Evolutionary conservation across 768 basidiomycete genomes (phyloP).

Genomic region (Agaricus sinodeliciosus): DNA sequence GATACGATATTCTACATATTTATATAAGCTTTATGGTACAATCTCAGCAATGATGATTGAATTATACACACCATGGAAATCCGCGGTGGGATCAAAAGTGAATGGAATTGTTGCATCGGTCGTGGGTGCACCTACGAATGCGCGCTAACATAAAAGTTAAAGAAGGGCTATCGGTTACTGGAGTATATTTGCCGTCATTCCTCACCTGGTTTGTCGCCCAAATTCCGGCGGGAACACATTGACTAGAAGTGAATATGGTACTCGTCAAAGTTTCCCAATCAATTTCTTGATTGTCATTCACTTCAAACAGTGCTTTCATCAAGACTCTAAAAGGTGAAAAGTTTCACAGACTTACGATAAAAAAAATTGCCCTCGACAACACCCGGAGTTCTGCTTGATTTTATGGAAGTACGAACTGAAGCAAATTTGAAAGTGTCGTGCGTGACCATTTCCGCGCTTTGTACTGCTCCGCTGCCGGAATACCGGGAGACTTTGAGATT

Average conservation of each 20-base stretch:
- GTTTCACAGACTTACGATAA: slow-evolving; percentile 19
- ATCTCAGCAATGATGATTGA: background rate
- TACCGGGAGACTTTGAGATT: slow-evolving; percentile 28
- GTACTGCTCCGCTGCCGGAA: slow-evolving; percentile 20
- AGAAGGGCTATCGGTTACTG: background rate
- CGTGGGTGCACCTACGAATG: slow-evolving; percentile 13
- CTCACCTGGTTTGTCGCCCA: slow-evolving; percentile 30
- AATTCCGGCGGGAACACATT: slow-evolving; percentile 25
- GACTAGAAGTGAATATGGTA: slow-evolving; percentile 20
- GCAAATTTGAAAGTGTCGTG: slow-evolving; percentile 23
- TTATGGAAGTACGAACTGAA: slow-evolving; percentile 27
- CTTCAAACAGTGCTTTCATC: slow-evolving; percentile 11
- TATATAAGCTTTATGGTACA: background rate
- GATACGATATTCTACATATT: slow-evolving; percentile 25
- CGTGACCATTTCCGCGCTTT: slow-evolving; percentile 25
- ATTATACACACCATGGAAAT: slow-evolving; percentile 24
- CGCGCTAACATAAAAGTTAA: slow-evolving; percentile 13
- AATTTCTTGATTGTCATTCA: slow-evolving; percentile 24
- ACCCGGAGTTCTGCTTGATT: slow-evolving; percentile 26
- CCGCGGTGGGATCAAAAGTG: slow-evolving; percentile 25
- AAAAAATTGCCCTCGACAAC: slow-evolving; percentile 31
- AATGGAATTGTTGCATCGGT: slow-evolving; percentile 21
- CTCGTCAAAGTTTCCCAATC: slow-evolving; percentile 31
- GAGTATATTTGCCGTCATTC: background rate
- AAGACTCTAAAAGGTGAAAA: background rate